Base-by-base conservation (phyloP, 2,329 filamentous ascomycete genomes). In the Phialophora verrucosa region DNA sequence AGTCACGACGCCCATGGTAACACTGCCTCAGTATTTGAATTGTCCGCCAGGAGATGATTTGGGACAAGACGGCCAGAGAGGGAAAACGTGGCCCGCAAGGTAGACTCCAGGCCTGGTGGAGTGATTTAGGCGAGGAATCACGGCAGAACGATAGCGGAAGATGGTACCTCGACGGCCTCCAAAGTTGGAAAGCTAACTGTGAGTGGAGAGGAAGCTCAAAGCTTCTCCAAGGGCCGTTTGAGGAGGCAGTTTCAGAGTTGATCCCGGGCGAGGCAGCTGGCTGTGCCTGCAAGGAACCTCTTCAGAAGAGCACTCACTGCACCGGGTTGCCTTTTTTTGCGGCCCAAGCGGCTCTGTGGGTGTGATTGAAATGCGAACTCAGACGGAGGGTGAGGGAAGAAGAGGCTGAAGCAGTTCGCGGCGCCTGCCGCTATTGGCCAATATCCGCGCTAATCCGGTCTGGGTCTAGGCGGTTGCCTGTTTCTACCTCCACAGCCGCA, bases 1-100 rank as follows among this genome's bases (percentile, higher is more conserved):
- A 51, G 29, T 51, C 7, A 53, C 47, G 59, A 49, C n/a, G 42
- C 20, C 11, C 32, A 25, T 17, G 59, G 59, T 53, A 53, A 61
- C 59, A 61, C 59, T 61, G 59, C 59, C 59, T 53, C 49, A 47
- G 38, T 53, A 51, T 35, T 53, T 38, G 47, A 53, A 20, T 61
- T 61, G 27, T 51, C 38, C 27, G 49, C 59, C 49, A 17, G 31
- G 11, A 42, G 27, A n/a, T 10, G 27, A n/a, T 42, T 17, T 27
- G 59, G 47, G 38, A 23, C 17, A 32, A 25, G 31, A 38, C 47
- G 23, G 42, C 27, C 57, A 59, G 12, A 59, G 50, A 29, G 38
- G 47, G 23, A 29, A 50, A 44, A 38, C 1, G 32, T 58, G 35
- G 55, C 11, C 53, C 55, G 44, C 35, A 35, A 42, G 31, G 20